A percentile compares a stretch with the other conserved stretches of the same genome.
Evolutionary conservation across 495 filamentous ascomycete genomes (phyloP).

Genomic region (Jackrogersella multiformis): DNA sequence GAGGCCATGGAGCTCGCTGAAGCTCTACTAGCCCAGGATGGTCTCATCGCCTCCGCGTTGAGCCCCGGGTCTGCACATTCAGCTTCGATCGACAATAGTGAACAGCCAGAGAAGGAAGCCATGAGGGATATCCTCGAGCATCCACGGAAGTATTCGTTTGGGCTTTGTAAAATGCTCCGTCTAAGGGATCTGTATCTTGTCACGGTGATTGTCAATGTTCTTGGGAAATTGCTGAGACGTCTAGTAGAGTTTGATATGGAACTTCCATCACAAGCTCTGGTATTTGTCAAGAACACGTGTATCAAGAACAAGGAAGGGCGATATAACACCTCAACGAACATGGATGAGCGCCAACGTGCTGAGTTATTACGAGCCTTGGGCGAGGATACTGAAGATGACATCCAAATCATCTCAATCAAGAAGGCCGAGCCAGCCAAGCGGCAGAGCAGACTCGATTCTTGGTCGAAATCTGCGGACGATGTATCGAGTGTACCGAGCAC

Average conservation of each 20-base stretch:
- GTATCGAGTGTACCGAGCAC: constrained; percentile 41
- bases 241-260: constrained; percentile 74
- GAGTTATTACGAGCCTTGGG: constrained; percentile 83
- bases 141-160: constrained; percentile 69
- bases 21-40: constrained; percentile 81
- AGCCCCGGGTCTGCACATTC: constrained; percentile 54
- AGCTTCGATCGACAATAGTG: constrained; percentile 51
- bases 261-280: constrained; percentile 67
- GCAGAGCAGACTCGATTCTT: constrained; percentile 73
- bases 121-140: constrained; percentile 67
- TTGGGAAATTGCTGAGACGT: constrained; percentile 72
- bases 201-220: constrained; percentile 70
- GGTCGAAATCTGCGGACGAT: constrained; percentile 55
- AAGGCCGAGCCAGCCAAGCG: constrained; percentile 64
- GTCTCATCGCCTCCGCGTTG: constrained; percentile 75
- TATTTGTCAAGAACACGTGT: constrained; percentile 68
- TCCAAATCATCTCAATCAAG: constrained; percentile 51
- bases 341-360: constrained; percentile 79
- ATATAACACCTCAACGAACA: constrained; percentile 71
- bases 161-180: constrained; percentile 82
- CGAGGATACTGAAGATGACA: constrained; percentile 68
- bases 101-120: constrained; percentile 51
- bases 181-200: constrained; percentile 86
- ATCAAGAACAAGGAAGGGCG: constrained; percentile 46
- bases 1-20: constrained; percentile 94